Evolutionary conservation across 495 filamentous ascomycete species (phyloP).

Genomic region (Penicillium pancosmium): DNA sequence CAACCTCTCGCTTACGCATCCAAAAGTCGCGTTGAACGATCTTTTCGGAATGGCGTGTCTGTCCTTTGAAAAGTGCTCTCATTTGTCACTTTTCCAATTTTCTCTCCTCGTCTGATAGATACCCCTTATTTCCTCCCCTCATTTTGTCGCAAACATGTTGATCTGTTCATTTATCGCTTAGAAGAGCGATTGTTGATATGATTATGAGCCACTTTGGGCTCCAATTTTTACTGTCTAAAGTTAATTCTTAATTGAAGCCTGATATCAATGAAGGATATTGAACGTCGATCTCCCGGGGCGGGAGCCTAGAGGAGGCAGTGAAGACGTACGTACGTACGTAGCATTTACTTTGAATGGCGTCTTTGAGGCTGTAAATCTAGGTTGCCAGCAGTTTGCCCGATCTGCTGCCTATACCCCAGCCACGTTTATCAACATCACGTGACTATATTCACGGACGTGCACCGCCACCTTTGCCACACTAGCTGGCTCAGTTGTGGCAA

Average conservation of each 20-base stretch:
- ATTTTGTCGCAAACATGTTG: not conserved
- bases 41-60: not conserved
- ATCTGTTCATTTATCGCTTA: not conserved
- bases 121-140: conserved; percentile 17
- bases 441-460: not conserved
- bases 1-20: not conserved
- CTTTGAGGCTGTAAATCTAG: conserved; percentile 3
- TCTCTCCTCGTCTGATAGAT: conserved; percentile 16
- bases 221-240: not conserved
- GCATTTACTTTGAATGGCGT: not conserved
- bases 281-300: not conserved
- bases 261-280: not conserved
- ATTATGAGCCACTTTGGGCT: not conserved
- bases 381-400: not conserved
- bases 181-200: not conserved
- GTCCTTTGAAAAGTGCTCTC: conserved; percentile 6
- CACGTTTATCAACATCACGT: not conserved
- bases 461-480: not conserved
- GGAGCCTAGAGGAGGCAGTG: conserved; percentile 4
- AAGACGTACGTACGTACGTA: not conserved
- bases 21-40: not conserved
- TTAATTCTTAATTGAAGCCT: conserved; percentile 5
- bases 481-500: not conserved
- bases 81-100: conserved; percentile 6
- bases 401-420: conserved; percentile 4